These are phyloP conservation scores for Tranzscheliella williamsii DNA, from an alignment of 1,284 basidiomycete genomes.

Conservation along the genomic window DNA sequence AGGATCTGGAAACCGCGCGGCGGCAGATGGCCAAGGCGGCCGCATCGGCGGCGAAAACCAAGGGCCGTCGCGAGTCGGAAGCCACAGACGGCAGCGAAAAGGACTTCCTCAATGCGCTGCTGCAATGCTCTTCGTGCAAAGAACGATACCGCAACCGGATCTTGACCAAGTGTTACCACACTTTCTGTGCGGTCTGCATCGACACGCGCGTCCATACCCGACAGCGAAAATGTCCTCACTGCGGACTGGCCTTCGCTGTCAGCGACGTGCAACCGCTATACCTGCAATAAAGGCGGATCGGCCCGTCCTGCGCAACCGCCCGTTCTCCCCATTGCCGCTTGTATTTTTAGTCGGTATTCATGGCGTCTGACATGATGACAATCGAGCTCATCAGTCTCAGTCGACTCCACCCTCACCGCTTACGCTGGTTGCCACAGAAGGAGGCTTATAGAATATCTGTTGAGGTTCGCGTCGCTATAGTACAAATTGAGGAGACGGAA, in stretches of 20 bases:
- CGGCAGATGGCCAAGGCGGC: slow-evolving; percentile 43
- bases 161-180: slow-evolving; percentile 92
- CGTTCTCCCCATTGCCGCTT: too few relatives aligned
- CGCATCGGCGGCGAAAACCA: slow-evolving; percentile 51
- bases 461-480: too few relatives aligned
- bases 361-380: too few relatives aligned
- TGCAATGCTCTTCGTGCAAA: slow-evolving; percentile 90
- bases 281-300: slow-evolving; percentile 63
- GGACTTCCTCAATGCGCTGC: slow-evolving; percentile 73
- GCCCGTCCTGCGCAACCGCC: too few relatives aligned
- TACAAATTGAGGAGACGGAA: too few relatives aligned
- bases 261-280: slow-evolving; percentile 84
- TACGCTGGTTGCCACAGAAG: too few relatives aligned
- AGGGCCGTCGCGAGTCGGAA: slow-evolving; percentile 27
- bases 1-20: slow-evolving; percentile 42
- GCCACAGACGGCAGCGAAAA: slow-evolving; percentile 51
- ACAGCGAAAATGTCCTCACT: slow-evolving; percentile 94
- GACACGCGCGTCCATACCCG: slow-evolving; percentile 84
- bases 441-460: too few relatives aligned
- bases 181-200: slow-evolving; percentile 85
- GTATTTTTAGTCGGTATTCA: too few relatives aligned
- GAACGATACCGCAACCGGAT: slow-evolving; percentile 81
- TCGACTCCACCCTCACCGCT: too few relatives aligned
- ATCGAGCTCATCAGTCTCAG: too few relatives aligned
- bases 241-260: slow-evolving; percentile 79